Evolutionary conservation across 305 asterid species (phyloP).

Genomic region (Fraxinus paxiana): DNA sequence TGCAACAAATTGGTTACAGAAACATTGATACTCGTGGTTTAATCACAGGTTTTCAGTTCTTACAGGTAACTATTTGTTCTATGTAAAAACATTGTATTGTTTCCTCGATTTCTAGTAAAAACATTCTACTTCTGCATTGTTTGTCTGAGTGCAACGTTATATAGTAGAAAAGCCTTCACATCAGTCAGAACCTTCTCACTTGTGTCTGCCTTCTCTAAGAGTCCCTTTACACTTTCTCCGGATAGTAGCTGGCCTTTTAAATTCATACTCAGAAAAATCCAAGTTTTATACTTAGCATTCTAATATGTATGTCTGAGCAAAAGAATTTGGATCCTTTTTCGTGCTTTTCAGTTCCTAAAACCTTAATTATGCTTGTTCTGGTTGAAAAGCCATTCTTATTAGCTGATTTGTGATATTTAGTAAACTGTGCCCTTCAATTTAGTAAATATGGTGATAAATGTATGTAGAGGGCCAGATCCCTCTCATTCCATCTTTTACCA

Average conservation of each 20-base stretch:
- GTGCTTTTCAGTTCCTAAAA: background rate
- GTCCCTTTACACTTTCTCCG: background rate
- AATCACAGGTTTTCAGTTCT: slow-evolving; percentile 70
- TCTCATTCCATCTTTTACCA: background rate
- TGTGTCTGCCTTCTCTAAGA: background rate
- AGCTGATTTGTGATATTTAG: background rate
- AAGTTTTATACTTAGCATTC: background rate
- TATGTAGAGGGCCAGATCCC: background rate
- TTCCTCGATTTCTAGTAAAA: background rate
- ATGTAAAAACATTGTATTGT: background rate
- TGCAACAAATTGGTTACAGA: slow-evolving; percentile 49
- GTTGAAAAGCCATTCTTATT: background rate
- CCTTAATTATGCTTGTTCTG: background rate
- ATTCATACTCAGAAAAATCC: background rate
- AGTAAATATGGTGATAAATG: background rate
- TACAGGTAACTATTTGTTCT: slow-evolving; percentile 52
- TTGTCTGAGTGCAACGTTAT: background rate
- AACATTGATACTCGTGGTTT: slow-evolving; percentile 64
- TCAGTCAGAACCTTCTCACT: background rate
- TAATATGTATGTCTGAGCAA: background rate
- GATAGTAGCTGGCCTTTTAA: background rate
- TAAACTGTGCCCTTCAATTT: background rate
- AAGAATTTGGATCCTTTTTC: background rate
- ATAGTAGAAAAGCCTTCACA: background rate
- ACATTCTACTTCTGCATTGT: background rate